These are phyloP conservation scores for Zoysia japonica DNA, from an alignment of 176 grass and related monocot genomes.

Conservation along the genomic window DNA sequence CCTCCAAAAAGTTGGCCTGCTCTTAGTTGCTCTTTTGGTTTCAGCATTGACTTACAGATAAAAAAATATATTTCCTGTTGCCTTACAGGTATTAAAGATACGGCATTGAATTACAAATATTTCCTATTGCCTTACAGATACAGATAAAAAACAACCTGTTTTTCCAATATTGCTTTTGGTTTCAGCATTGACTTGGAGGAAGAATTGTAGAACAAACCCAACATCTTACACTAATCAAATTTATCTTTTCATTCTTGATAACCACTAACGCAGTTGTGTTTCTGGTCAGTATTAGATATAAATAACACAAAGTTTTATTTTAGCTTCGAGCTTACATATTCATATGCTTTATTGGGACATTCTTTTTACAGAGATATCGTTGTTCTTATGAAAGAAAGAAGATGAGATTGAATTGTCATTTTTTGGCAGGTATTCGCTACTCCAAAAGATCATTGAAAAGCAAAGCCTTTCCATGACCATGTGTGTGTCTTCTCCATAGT, in stretches of 20 bases:
- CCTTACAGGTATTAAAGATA: too few species aligned
- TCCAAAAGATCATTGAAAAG: constrained; percentile 82
- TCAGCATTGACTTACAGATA: too few species aligned
- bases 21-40: too few species aligned
- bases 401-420: not conserved
- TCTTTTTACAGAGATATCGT: not conserved
- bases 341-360: not conserved
- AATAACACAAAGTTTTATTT: not conserved
- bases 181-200: not conserved
- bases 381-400: constrained; percentile 18
- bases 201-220: not conserved
- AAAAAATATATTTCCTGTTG: too few species aligned
- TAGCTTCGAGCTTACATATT: not conserved
- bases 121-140: too few species aligned
- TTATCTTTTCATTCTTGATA: not conserved
- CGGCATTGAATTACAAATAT: too few species aligned
- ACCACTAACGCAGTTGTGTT: not conserved
- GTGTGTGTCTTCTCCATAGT: constrained; percentile 87
- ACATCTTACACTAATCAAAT: not conserved
- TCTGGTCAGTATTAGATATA: not conserved
- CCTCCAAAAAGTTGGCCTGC: too few species aligned
- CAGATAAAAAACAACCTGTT: too few species aligned
- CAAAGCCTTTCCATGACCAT: constrained; percentile 94
- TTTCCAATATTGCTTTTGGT: not conserved
- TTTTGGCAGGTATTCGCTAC: constrained; percentile 71